A percentile compares a stretch with the other conserved stretches of the same genome.
These are phyloP conservation scores for Fagopyrum esculentum DNA, from an alignment of 148 eudicot genomes.

Conservation along the genomic window DNA sequence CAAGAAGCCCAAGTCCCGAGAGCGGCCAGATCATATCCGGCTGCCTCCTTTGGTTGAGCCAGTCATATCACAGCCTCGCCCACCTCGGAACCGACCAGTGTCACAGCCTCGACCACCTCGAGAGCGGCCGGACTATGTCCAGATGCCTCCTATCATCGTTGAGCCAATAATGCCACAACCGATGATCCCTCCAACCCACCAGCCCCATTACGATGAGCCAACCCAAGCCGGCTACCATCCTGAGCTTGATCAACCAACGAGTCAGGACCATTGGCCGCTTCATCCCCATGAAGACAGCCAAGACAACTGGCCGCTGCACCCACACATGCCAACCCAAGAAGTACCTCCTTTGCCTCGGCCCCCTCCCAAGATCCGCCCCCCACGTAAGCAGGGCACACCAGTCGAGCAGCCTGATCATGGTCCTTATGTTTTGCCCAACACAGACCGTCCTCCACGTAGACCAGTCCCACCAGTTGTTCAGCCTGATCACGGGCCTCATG, in stretches of 20 bases:
- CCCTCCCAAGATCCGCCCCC: not conserved
- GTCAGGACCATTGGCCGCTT: not conserved
- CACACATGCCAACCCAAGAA: not conserved
- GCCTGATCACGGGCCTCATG: not conserved
- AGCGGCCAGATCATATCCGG: not conserved
- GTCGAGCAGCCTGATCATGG: not conserved
- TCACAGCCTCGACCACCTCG: not conserved
- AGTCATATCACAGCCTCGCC: not conserved
- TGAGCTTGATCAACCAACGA: not conserved
- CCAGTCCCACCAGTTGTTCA: not conserved
- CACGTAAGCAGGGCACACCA: no score
- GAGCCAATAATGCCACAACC: not conserved
- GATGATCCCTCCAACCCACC: not conserved
- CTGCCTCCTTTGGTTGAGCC: not conserved
- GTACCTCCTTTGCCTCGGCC: slow-evolving; percentile 9
- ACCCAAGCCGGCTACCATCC: not conserved
- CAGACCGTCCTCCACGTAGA: not conserved
- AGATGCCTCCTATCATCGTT: not conserved
- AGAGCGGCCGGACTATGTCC: not conserved
- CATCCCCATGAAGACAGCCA: not conserved
- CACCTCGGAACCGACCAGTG: not conserved
- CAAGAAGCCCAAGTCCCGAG: not conserved
- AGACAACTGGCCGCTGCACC: not conserved
- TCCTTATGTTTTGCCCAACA: not conserved
- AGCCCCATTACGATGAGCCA: not conserved